Evolutionary conservation across 768 basidiomycete genomes (phyloP).

Genomic region (Dioszegia aurantiaca): DNA sequence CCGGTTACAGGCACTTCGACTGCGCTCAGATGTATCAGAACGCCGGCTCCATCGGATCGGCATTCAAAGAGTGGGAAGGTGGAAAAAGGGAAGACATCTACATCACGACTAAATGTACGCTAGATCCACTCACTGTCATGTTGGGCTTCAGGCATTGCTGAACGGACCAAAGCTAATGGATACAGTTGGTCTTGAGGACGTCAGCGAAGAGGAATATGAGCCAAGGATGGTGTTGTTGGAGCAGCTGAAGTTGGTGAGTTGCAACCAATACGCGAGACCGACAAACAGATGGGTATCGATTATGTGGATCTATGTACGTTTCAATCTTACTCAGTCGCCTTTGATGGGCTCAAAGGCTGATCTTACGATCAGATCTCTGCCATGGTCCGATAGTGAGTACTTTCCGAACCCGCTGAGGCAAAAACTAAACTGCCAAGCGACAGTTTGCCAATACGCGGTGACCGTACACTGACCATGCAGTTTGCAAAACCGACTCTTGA

Average conservation of each 20-base stretch:
- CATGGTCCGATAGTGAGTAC: slow-evolving; percentile 37
- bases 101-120: slow-evolving; percentile 56
- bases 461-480: slow-evolving; percentile 7
- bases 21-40: slow-evolving; percentile 50
- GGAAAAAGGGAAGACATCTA: slow-evolving; percentile 54
- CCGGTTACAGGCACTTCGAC: slow-evolving; percentile 48
- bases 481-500: slow-evolving; percentile 44
- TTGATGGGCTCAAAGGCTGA: too few relatives aligned
- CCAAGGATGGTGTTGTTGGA: slow-evolving; percentile 58
- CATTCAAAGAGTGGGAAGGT: slow-evolving; percentile 39
- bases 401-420: too few relatives aligned
- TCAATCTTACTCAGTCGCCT: not conserved
- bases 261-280: too few relatives aligned
- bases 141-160: too few relatives aligned
- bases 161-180: too few relatives aligned
- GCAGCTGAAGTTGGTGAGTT: slow-evolving; percentile 60
- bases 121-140: too few relatives aligned
- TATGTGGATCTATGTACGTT: slow-evolving; percentile 52
- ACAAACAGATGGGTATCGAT: slow-evolving; percentile 16
- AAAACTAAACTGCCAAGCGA: too few relatives aligned
- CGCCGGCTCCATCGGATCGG: slow-evolving; percentile 46
- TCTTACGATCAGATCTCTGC: slow-evolving; percentile 58
- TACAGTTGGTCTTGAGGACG: slow-evolving; percentile 1
- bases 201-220: slow-evolving; percentile 18
- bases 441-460: slow-evolving; percentile 49